Evolutionary conservation across 2,329 filamentous ascomycete species (phyloP), one percentile per base, ranked within the genome.

Genomic region (Botrytis medusae): DNA sequence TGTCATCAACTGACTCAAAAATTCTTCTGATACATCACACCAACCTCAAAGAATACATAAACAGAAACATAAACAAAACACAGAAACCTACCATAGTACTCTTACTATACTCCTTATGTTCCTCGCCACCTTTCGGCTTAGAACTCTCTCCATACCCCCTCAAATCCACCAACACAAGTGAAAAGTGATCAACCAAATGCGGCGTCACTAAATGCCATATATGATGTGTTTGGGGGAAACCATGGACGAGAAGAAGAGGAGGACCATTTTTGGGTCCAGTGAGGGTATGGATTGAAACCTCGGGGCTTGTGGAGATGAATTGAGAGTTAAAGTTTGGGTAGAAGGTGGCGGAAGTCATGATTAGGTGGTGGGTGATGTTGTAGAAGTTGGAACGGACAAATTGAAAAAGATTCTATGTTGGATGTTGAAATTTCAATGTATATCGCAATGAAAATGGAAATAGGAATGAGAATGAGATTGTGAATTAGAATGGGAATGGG

Each of bases 131-230:
- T 1, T 74, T 61, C 1, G 85, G 85, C 75, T 87, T 87, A 42
- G 85, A 86, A 0, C 86, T 87, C 44, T 79, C 71, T 20, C 86
- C 87, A 72, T 88, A 88, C 46, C 86, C 86, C 29, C 86, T 85
- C 14, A 88, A 81, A 76, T 88, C 86, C 2, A 86, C 79, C 4
- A 84, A 77, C 4, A 88, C 77, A 6, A 87, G 75, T 0, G 81
- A 84, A 81, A 83, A 87, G 3, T 76, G 76, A 20, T 79, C 76
- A 0, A 79, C 76, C 1, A 88, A 81, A 34, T 80, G 78, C 0
- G 83, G 82, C 0, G 83, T 81, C 1, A 88, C 79, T 9, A 79
- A 79, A 77, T 88, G 85, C 87, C 87, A 88, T 29, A 87, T 87
- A 74, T 85, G 84, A 29, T 83, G 82, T 7, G 82, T 87, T 77